These are phyloP conservation scores for Albifimbria verrucaria DNA, from an alignment of 2,329 filamentous ascomycete genomes.

Conservation along the genomic window DNA sequence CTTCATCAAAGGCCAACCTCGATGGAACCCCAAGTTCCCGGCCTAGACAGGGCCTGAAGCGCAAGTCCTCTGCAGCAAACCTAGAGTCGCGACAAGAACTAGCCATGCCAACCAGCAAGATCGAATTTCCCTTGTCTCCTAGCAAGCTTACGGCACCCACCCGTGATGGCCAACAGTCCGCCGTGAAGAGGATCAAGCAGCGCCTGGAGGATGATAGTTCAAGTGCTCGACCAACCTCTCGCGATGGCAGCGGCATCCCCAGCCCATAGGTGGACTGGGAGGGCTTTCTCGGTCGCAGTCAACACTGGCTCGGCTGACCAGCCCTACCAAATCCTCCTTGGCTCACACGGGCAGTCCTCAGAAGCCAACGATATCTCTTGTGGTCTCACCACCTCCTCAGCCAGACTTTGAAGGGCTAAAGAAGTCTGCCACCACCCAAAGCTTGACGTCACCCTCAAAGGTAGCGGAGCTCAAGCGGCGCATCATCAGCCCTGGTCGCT, in stretches of 20 bases:
- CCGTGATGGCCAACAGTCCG: not conserved
- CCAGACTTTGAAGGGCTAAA: constrained; percentile 36
- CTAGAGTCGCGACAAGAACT: constrained; percentile 17
- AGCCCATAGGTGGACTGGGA: constrained; percentile 29
- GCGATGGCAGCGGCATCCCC: constrained; percentile 46
- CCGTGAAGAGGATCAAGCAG: constrained; percentile 68
- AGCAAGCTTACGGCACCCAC: constrained; percentile 1
- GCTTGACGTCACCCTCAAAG: constrained; percentile 27
- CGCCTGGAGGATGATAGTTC: constrained; percentile 67
- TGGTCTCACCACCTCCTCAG: constrained; percentile 47
- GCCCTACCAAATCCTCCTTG: constrained; percentile 74
- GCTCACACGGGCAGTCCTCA: constrained; percentile 41
- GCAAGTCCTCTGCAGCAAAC: constrained; percentile 27
- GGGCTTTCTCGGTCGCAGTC: constrained; percentile 41
- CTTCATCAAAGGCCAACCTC: constrained; percentile 28
- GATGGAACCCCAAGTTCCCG: constrained; percentile 16
- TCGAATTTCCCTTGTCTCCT: not conserved
- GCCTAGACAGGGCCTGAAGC: constrained; percentile 33
- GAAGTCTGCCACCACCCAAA: constrained; percentile 52
- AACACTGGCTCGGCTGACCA: constrained; percentile 60
- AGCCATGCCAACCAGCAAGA: constrained; percentile 1
- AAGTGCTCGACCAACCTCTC: constrained; percentile 57
- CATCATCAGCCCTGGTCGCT: constrained; percentile 46
- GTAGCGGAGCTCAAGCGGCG: constrained; percentile 29
- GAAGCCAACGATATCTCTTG: constrained; percentile 27